Base-by-base conservation (phyloP, 805 yeast genomes). In the Blastobotrys robertii region DNA sequence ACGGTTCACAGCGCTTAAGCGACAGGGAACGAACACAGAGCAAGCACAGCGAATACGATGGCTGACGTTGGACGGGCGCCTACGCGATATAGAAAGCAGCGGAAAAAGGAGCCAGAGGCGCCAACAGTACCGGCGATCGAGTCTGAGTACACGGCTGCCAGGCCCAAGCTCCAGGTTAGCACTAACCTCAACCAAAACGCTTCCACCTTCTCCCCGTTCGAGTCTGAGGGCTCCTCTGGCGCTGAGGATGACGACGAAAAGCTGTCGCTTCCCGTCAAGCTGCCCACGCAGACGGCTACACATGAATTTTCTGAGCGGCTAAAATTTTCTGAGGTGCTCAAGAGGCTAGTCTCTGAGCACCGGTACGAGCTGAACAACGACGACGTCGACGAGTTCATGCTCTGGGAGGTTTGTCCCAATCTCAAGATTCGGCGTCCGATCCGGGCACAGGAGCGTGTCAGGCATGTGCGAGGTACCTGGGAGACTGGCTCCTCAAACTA, bases 321-420 rank as follows among this genome's bases (percentile, higher is more conserved):
- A 25, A 50, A 50, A 3, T 47, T 51, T 8, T 43, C 36, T 14
- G 45, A 46, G 4, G 35, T 58, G 4, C 44, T 49, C 12, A 42
- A 30, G 14, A 44, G 39, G 19, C 44, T 58, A n/a, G 50, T 53
- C n/a, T 35, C 43, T 13, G 58, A 55, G 44, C 59, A 58, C 48
- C 54, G 59, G 9, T 52, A 57, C 38, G 62, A 58, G 46, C 44
- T 58, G 41, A 30, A 42, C 33, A 39, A 42, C 8, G 53, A 46
- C 22, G 51, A 44, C 19, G 47, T 46, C 30, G 53, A 47, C 38
- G 57, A 49, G 30, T 34, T 50, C 28, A 44, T 59, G 44, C 29
- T 59, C 3, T 59, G 64, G 64, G 64, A 58, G 44, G 49, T 49
- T 22, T 16, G 41, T 5, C 54, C 50, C 12, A 50, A 50, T 13